Percentiles rank a stretch among this genome's conserved stretches.
phyloP scores from a whole-genome alignment of 768 basidiomycete species.

The Boletus speciosus region DNA sequence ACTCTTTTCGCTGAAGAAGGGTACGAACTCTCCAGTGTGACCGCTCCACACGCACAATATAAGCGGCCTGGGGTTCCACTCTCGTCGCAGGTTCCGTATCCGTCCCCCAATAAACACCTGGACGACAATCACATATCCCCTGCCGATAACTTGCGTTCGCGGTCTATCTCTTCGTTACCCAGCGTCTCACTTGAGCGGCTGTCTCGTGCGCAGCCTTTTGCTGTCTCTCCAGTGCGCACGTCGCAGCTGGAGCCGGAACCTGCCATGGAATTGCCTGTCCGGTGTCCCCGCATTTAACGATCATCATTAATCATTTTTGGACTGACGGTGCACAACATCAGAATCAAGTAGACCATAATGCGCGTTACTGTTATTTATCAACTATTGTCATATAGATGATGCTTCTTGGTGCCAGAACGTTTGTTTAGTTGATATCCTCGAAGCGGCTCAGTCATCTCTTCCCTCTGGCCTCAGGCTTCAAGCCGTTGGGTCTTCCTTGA shows the following conservation, averaged over 20 bases:
- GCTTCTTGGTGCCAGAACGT: too few relatives aligned
- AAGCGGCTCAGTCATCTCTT: too few relatives aligned
- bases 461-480: too few relatives aligned
- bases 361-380: neutral
- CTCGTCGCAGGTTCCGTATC: neutral
- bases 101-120: neutral
- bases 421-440: too few relatives aligned
- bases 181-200: neutral
- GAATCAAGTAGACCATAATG: neutral
- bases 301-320: neutral
- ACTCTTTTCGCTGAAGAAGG: conserved; percentile 3
- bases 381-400: too few relatives aligned
- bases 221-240: conserved; percentile 26
- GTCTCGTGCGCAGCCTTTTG: conserved; percentile 16
- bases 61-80: neutral
- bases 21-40: conserved; percentile 16
- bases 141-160: neutral
- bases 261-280: conserved; percentile 28
- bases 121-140: neutral
- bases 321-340: neutral
- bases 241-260: conserved; percentile 33
- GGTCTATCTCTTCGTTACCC: neutral
- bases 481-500: too few relatives aligned
- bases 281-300: neutral
- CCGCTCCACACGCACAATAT: neutral